Evolutionary conservation across 2,329 filamentous ascomycete species (phyloP).

Genomic region (Cylindrodendrum hubeiense): DNA sequence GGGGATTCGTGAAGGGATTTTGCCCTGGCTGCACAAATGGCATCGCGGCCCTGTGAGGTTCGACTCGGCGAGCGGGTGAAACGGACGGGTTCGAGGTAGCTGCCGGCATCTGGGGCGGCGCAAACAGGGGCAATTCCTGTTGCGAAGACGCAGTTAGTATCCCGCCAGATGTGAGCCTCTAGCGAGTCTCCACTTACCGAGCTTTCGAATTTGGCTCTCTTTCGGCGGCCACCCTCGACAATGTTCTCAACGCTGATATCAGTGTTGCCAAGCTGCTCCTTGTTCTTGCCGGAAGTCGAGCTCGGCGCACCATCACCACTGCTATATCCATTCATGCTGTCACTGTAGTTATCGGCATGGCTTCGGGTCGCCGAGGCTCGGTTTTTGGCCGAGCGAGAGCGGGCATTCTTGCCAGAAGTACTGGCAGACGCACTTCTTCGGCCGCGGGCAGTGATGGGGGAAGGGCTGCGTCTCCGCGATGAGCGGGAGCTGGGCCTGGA

Average conservation of each 20-base stretch:
- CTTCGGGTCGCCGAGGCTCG: conserved; percentile 61
- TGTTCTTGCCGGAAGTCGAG: conserved; percentile 78
- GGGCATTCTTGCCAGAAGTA: conserved; percentile 72
- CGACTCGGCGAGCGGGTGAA: conserved; percentile 86
- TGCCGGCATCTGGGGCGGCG: conserved; percentile 92
- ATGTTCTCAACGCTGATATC: conserved; percentile 99
- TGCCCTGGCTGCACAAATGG: conserved; percentile 82
- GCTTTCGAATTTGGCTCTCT: conserved; percentile 95
- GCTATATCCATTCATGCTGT: conserved; percentile 82
- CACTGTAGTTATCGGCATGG: conserved; percentile 72
- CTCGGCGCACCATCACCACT: conserved; percentile 87
- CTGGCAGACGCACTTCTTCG: conserved; percentile 82
- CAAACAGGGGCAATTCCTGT: conserved; percentile 95
- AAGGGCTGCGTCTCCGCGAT: conserved; percentile 82
- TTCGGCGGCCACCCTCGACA: conserved; percentile 94
- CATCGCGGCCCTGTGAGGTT: conserved; percentile 78
- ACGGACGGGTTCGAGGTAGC: conserved; percentile 98
- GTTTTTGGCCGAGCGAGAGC: conserved; percentile 78
- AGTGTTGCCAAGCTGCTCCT: conserved; percentile 91
- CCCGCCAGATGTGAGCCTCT: conserved; percentile 29
- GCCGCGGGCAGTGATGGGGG: conserved; percentile 76
- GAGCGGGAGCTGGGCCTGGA: conserved; percentile 78
- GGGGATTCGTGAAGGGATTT: conserved; percentile 83
- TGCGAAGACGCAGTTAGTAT: conserved; percentile 49
- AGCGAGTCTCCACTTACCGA: conserved; percentile 76